A percentile compares a stretch with the other conserved stretches of the same genome.
These are phyloP conservation scores for Polyplosphaeria fusca DNA, from an alignment of 495 filamentous ascomycete genomes.

Conservation along the genomic window DNA sequence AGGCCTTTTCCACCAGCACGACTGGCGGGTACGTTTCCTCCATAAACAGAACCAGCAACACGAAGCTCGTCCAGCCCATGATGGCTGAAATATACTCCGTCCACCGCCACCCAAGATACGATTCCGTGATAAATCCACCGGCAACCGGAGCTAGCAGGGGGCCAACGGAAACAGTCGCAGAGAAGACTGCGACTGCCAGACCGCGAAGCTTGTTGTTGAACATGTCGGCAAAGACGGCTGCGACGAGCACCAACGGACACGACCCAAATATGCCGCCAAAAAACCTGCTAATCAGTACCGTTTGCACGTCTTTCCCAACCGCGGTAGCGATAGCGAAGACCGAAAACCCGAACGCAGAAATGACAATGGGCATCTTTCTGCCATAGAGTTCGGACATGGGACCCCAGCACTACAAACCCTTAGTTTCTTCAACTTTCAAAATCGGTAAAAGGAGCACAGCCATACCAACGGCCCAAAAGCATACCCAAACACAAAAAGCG, in stretches of 20 bases:
- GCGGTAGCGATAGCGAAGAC: constrained; percentile 38
- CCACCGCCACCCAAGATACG: constrained; percentile 28
- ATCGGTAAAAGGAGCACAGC: too few relatives aligned
- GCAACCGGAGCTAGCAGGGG: constrained; percentile 23
- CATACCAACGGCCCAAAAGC: constrained; percentile 38
- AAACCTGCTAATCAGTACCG: constrained; percentile 52
- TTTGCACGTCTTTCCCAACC: constrained; percentile 43
- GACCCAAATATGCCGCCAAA: constrained; percentile 52
- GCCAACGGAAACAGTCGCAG: constrained; percentile 47
- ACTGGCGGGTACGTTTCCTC: constrained; percentile 34
- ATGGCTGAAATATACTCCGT: constrained; percentile 27
- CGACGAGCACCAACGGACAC: constrained; percentile 51
- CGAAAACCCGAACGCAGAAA: constrained; percentile 34
- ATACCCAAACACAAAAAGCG: constrained; percentile 40
- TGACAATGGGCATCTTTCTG: constrained; percentile 31
- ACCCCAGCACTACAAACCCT: constrained; percentile 1
- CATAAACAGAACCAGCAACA: constrained; percentile 16
- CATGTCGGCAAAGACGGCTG: constrained; percentile 52
- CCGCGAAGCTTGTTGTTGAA: constrained; percentile 50
- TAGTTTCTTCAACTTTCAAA: constrained; percentile 9
- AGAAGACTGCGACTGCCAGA: constrained; percentile 51
- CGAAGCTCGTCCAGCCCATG: constrained; percentile 22
- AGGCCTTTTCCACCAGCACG: constrained; percentile 40
- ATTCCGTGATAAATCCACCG: constrained; percentile 24
- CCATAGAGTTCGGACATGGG: constrained; percentile 40